Percentiles rank a stretch among this genome's conserved stretches.
These are phyloP conservation scores for Cynara cardunculus DNA, from an alignment of 129 eudicot species.

Conservation along the genomic window DNA sequence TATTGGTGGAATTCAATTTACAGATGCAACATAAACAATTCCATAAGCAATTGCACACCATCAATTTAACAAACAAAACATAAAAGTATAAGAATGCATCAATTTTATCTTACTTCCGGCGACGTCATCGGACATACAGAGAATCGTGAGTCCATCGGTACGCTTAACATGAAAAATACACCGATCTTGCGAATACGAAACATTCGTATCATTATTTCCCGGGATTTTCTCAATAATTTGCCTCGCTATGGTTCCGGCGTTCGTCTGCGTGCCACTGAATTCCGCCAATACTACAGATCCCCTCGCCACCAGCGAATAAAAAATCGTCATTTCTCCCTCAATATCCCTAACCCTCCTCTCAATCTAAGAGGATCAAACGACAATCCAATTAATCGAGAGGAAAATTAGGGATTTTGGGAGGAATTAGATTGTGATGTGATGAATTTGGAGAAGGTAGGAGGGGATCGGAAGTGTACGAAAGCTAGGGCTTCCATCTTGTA, in stretches of 20 bases:
- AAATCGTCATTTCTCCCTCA: constrained; percentile 56
- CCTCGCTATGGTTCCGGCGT: constrained; percentile 65
- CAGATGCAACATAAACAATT: background rate
- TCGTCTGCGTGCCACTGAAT: constrained; percentile 53
- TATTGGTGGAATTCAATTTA: background rate
- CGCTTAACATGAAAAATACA: constrained; percentile 79
- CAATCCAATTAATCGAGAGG: constrained; percentile 8
- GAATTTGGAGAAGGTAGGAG: background rate
- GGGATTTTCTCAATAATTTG: constrained; percentile 65
- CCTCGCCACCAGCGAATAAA: constrained; percentile 72
- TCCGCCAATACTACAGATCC: constrained; percentile 90
- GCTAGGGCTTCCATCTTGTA: background rate
- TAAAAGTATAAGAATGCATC: background rate
- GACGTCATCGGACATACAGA: constrained; percentile 87
- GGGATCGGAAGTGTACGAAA: background rate
- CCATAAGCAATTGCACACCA: background rate
- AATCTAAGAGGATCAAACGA: background rate
- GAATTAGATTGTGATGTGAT: background rate
- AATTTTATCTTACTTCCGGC: constrained; percentile 53
- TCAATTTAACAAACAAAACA: background rate
- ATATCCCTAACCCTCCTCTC: constrained; percentile 21
- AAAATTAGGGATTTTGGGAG: constrained; percentile 14
- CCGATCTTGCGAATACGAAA: constrained; percentile 82
- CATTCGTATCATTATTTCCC: constrained; percentile 54
- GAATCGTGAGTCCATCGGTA: constrained; percentile 88